A percentile compares a stretch with the other conserved stretches of the same genome.
These are phyloP conservation scores for Pyrenopolyporus hunteri DNA, from an alignment of 495 filamentous ascomycete genomes.

Conservation along the genomic window DNA sequence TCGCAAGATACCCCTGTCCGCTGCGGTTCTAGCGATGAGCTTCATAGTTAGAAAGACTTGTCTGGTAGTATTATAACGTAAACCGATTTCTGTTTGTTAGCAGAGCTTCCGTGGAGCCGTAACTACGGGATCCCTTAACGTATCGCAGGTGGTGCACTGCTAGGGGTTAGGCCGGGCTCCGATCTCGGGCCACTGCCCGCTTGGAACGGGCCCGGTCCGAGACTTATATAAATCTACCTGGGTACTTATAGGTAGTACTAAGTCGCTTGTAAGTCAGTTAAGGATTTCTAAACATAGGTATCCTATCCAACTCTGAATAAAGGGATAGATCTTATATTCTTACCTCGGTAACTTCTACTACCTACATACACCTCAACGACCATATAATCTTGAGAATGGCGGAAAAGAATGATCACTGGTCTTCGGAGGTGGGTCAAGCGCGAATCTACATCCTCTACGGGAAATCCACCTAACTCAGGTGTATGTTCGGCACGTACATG, in stretches of 20 bases:
- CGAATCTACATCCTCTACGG: not conserved
- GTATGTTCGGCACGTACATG: not conserved
- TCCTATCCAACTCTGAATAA: not conserved
- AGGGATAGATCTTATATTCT: too few relatives aligned
- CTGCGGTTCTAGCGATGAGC: not conserved
- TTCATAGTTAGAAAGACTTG: not conserved
- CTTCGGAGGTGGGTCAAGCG: conserved; percentile 52
- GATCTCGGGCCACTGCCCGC: conserved; percentile 30
- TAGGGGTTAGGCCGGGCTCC: conserved; percentile 14
- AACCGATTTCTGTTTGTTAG: not conserved
- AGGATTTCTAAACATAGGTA: not conserved
- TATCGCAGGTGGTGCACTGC: conserved; percentile 41
- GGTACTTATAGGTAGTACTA: not conserved
- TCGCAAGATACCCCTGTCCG: conserved; percentile 1
- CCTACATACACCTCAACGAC: not conserved
- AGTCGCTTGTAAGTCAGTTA: conserved; percentile 1
- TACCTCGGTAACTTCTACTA: too few relatives aligned
- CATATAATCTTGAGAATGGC: conserved; percentile 34
- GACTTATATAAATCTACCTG: conserved; percentile 8
- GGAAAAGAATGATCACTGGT: conserved; percentile 62
- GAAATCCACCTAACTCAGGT: not conserved
- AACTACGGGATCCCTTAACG: not conserved
- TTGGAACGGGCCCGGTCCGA: not conserved
- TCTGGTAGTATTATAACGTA: not conserved
- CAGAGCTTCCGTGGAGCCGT: not conserved